Evolutionary conservation across 345 rosid genomes (phyloP).

Genomic region (Angophora floribunda): DNA sequence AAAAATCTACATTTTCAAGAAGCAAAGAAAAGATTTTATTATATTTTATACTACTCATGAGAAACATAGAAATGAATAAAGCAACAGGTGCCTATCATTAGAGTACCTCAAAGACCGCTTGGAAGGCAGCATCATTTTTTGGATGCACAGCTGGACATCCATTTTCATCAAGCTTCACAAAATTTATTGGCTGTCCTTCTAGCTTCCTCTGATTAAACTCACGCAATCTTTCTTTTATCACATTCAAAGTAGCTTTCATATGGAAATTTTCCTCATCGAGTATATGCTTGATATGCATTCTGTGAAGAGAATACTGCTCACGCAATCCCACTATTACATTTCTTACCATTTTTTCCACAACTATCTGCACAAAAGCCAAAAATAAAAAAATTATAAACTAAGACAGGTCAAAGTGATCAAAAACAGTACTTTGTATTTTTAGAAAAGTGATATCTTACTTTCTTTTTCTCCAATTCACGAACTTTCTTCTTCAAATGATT

Average conservation of each 20-base stretch:
- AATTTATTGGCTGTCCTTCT: conserved; percentile 13
- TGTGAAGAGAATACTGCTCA: conserved; percentile 51
- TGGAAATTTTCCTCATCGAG: conserved; percentile 54
- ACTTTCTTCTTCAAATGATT: conserved; percentile 83
- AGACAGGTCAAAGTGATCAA: not conserved
- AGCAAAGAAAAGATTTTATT: not conserved
- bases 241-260: conserved; percentile 25
- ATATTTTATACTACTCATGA: not conserved
- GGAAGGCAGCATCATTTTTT: conserved; percentile 23
- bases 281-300: conserved; percentile 34
- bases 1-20: not conserved
- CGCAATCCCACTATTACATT: conserved; percentile 38
- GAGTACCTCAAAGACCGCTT: conserved; percentile 28
- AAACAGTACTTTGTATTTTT: not conserved
- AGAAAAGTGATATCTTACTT: conserved; percentile 26
- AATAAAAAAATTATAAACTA: conserved; percentile 1
- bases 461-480: conserved; percentile 69
- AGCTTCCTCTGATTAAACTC: conserved; percentile 14
- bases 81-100: not conserved
- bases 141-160: conserved; percentile 51
- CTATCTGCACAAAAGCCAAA: conserved; percentile 39
- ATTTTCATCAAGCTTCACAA: conserved; percentile 35
- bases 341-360: conserved; percentile 38
- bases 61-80: not conserved
- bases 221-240: conserved; percentile 40